Percentiles rank a stretch among this genome's conserved stretches.
Evolutionary conservation across 1,284 basidiomycete species (phyloP).

Genomic region (Cryptococcus jaspeensis): DNA sequence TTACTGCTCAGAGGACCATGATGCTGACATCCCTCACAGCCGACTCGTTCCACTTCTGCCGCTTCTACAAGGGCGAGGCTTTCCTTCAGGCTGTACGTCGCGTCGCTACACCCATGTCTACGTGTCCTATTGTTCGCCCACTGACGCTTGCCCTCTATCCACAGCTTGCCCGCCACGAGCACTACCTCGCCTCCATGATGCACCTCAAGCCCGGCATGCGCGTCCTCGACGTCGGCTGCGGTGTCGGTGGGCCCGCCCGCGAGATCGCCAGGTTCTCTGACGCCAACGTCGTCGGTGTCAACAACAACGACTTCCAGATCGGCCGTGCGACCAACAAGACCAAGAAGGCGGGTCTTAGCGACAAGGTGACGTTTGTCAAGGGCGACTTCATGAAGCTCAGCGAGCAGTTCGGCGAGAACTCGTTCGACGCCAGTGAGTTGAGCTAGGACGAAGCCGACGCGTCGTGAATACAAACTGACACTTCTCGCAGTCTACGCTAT

Average conservation of each 20-base stretch:
- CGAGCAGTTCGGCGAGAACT: slow-evolving; percentile 89
- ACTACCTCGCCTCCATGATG: slow-evolving; percentile 91
- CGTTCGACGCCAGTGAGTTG: slow-evolving; percentile 83
- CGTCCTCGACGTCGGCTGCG: slow-evolving; percentile 97
- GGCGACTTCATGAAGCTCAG: slow-evolving; percentile 95
- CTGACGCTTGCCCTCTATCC: background rate
- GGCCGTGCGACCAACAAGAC: slow-evolving; percentile 83
- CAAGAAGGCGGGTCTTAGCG: slow-evolving; percentile 69
- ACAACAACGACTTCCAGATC: slow-evolving; percentile 97
- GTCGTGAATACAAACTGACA: background rate
- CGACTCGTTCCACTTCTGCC: slow-evolving; percentile 94
- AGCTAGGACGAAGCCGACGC: too few species aligned
- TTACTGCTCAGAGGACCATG: background rate
- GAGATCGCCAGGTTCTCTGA: slow-evolving; percentile 93
- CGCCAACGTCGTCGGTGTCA: slow-evolving; percentile 80
- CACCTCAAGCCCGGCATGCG: slow-evolving; percentile 81
- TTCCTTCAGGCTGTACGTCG: slow-evolving; percentile 64
- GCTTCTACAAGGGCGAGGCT: slow-evolving; percentile 93
- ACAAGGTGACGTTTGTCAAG: slow-evolving; percentile 77
- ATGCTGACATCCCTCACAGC: slow-evolving; percentile 42
- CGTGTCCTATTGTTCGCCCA: background rate
- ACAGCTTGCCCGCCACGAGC: slow-evolving; percentile 92
- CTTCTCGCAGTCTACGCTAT: slow-evolving; percentile 84
- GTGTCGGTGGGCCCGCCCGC: slow-evolving; percentile 93
- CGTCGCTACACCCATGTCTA: background rate